Evolutionary conservation across 768 basidiomycete genomes (phyloP).

Genomic region (Lactifluus piperatus): DNA sequence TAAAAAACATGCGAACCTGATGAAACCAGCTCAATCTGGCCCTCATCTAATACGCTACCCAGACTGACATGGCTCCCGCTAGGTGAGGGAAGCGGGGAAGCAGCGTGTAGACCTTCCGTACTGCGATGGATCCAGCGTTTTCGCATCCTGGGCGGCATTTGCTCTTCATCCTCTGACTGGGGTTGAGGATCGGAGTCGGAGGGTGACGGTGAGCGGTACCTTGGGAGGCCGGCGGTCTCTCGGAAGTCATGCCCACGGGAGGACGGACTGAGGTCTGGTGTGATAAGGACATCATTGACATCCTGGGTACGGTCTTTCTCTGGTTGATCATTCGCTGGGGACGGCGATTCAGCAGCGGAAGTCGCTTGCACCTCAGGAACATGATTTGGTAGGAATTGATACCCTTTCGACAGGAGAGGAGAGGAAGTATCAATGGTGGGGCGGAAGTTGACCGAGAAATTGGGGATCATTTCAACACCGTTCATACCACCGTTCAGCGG

Average conservation of each 20-base stretch:
- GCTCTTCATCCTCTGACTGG: constrained; percentile 13
- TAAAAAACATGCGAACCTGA: constrained; percentile 16
- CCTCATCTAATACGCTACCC: constrained; percentile 16
- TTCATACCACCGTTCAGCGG: constrained; percentile 53
- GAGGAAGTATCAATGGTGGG: constrained; percentile 13
- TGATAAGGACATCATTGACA: not conserved
- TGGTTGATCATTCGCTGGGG: constrained; percentile 22
- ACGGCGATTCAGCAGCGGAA: constrained; percentile 14
- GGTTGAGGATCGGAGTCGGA: constrained; percentile 12
- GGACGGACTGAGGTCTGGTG: not conserved
- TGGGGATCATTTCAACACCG: constrained; percentile 48
- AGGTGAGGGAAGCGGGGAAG: constrained; percentile 15
- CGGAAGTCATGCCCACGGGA: not conserved
- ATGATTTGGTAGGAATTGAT: not conserved
- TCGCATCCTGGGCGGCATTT: constrained; percentile 21
- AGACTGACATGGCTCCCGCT: constrained; percentile 20
- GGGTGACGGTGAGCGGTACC: constrained; percentile 16
- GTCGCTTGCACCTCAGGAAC: not conserved
- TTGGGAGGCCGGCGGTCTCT: constrained; percentile 1
- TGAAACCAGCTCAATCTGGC: constrained; percentile 20
- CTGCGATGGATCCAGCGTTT: constrained; percentile 21
- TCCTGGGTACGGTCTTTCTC: constrained; percentile 23
- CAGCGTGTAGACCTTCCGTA: constrained; percentile 13
- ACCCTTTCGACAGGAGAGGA: not conserved
- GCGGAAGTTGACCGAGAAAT: not conserved